Conservation (phyloP, 1,139 yeast genomes). For the Entelexis sorbosivorans region DNA sequence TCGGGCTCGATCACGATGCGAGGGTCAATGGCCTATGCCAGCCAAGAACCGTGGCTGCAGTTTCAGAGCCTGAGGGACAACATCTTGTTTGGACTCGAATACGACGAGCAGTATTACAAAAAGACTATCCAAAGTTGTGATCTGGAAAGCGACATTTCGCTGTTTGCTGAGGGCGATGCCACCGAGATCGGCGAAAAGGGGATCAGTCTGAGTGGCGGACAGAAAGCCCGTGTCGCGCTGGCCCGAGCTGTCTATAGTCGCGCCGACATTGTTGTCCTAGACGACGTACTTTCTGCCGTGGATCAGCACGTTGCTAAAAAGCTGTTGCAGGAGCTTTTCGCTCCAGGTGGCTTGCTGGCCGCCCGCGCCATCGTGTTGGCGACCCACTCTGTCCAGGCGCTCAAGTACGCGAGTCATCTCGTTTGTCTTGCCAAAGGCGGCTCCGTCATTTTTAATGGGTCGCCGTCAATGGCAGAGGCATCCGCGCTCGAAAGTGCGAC, state of each 20-base stretch:
- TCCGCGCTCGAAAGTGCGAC: conserved; percentile 3
- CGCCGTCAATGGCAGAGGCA: background rate
- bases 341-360: conserved; percentile 54
- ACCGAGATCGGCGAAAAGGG: conserved; percentile 88
- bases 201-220: conserved; percentile 80
- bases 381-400: conserved; percentile 64
- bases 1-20: conserved; percentile 37
- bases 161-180: conserved; percentile 68
- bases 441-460: background rate
- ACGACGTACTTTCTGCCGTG: conserved; percentile 72
- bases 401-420: conserved; percentile 53
- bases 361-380: conserved; percentile 66
- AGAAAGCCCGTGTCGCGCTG: conserved; percentile 71
- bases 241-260: conserved; percentile 84
- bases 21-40: conserved; percentile 68
- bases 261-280: conserved; percentile 68
- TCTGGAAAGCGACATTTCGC: conserved; percentile 51
- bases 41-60: conserved; percentile 77
- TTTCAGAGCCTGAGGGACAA: conserved; percentile 66
- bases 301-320: conserved; percentile 73
- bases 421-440: conserved; percentile 26
- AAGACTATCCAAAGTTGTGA: conserved; percentile 70
- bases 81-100: conserved; percentile 66
- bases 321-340: conserved; percentile 47
- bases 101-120: conserved; percentile 56